Evolutionary conservation across 495 filamentous ascomycete species (phyloP), one percentile per base, ranked within the genome.

Genomic region (Hypoxylon trugodes): DNA sequence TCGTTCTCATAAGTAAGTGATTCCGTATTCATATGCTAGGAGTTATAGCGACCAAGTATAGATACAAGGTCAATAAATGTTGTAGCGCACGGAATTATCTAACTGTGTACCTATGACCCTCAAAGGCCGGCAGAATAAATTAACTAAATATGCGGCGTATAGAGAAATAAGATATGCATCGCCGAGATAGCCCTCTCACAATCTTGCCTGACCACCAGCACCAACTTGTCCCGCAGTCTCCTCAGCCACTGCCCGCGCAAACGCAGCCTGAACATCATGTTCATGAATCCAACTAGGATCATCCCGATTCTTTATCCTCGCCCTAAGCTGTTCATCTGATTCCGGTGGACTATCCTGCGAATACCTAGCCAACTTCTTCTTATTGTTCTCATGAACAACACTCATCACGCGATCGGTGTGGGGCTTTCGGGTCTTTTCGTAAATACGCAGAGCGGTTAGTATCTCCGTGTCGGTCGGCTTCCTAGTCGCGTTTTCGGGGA

Each of bases 251-350:
- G 33, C 55, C 9, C 42, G 30, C 15, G 18, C 28, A 68, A 83
- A 80, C 1, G 74, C 70, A 13, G 65, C 67, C 24, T 77, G 72
- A 25, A 79, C 77, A 73, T 82, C 77, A 70, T 83, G 77, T 41
- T 81, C 79, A 47, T 78, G 76, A 36, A 83, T 66, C 80, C 78
- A 81, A 46, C 41, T 70, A 0, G 77, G 77, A 54, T 76, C 68
- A 1, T 64, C 60, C 3, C 79, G 68, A 36, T 60, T 74, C 42
- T 57, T 74, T 61, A 80, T 75, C 43, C 76, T 72, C 1, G 61
- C 37, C 51, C 77, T 61, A 15, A 81, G 55, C 22, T 73, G 71
- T n/a, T 72, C 66, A 54, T 82, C 72, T 32, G 73, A 79, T 49
- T 78, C 78, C 22, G 30, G 48, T 25, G 52, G 41, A 2, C 13